These are phyloP conservation scores for Citrus inodora DNA, from an alignment of 345 rosid species.

Conservation along the genomic window DNA sequence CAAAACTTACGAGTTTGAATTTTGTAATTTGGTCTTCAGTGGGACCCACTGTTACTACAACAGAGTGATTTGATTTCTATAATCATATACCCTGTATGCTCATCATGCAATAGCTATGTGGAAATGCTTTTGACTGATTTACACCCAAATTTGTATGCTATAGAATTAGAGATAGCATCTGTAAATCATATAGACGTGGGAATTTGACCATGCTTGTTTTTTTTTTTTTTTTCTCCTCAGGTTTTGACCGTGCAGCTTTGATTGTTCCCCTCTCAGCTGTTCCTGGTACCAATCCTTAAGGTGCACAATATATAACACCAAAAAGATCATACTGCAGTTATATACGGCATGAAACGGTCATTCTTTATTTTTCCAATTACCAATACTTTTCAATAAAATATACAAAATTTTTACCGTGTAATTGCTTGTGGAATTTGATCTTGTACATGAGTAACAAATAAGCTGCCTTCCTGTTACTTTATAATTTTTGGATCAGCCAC, in stretches of 20 bases:
- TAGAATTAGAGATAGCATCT: background rate
- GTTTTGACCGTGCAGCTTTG: background rate
- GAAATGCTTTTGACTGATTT: background rate
- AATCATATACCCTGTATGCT: background rate
- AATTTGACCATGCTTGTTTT: slow-evolving; percentile 6
- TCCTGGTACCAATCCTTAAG: background rate
- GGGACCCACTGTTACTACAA: background rate
- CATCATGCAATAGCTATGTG: background rate
- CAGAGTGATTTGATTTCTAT: background rate
- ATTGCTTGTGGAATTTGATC: background rate
- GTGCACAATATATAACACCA: slow-evolving; percentile 11
- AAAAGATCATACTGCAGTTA: background rate
- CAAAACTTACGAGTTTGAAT: background rate
- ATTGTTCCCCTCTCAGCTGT: background rate
- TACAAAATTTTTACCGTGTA: background rate
- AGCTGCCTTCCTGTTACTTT: background rate
- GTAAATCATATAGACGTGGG: background rate
- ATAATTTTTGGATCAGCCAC: background rate
- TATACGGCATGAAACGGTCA: background rate
- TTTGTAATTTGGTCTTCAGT: background rate
- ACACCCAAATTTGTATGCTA: background rate
- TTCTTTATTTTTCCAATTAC: slow-evolving; percentile 1
- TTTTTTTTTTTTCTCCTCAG: background rate
- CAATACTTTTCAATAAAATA: background rate
- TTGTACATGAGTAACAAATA: background rate